Evolutionary conservation across 139 green algal species (phyloP).

Genomic region (Chlamydomonas sp.): DNA sequence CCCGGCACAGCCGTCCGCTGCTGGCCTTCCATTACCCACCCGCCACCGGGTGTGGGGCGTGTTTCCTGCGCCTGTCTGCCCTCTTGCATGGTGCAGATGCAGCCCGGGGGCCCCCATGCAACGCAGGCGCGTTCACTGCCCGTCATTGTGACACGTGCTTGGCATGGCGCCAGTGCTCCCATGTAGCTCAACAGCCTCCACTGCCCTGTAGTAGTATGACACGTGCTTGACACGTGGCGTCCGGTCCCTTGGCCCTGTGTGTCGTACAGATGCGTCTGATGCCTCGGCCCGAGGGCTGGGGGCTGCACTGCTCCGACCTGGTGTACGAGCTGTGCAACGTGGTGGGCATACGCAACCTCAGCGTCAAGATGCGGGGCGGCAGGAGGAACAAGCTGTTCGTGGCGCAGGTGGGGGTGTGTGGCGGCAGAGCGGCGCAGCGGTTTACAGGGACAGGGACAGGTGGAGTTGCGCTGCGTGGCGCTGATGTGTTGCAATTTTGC

Average conservation of each 20-base stretch:
- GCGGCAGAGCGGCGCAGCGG: neutral
- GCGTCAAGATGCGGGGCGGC: conserved; percentile 44
- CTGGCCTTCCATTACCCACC: too few species aligned
- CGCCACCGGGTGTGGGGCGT: too few species aligned
- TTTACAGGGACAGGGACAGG: neutral
- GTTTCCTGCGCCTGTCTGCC: too few species aligned
- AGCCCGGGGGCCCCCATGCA: too few species aligned
- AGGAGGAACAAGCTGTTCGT: conserved; percentile 46
- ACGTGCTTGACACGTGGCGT: neutral
- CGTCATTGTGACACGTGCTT: too few species aligned
- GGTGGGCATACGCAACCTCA: conserved; percentile 56
- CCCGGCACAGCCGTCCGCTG: too few species aligned
- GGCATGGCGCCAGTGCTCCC: too few species aligned
- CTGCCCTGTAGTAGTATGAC: too few species aligned
- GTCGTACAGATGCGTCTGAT: conserved; percentile 49
- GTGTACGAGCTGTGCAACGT: conserved; percentile 60
- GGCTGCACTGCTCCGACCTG: conserved; percentile 46
- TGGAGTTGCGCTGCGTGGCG: neutral
- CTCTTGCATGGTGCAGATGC: too few species aligned
- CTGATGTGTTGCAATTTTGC: too few species aligned
- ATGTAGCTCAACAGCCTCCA: too few species aligned
- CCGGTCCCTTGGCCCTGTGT: neutral
- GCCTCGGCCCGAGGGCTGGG: conserved; percentile 57
- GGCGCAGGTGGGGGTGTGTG: conserved; percentile 15
- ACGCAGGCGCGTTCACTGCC: too few species aligned